A percentile compares a stretch with the other conserved stretches of the same genome.
Conservation (phyloP, 352 stramenopile species). For the Pythium phragmiticola region DNA sequence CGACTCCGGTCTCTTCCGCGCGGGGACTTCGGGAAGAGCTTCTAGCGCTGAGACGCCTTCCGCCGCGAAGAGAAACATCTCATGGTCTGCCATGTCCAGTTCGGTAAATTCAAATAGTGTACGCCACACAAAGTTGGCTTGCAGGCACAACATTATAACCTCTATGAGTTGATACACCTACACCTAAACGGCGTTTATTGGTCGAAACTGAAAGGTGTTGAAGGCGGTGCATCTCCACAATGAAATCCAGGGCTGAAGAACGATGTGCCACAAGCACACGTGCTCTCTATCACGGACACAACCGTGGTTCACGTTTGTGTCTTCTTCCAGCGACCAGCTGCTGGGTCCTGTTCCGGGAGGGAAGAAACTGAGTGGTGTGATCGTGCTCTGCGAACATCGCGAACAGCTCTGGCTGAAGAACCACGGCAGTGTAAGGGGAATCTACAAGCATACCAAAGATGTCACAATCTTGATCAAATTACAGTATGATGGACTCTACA, state of each 20-base stretch:
- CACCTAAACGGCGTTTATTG: neutral
- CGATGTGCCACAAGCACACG: constrained; percentile 1
- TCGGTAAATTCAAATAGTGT: constrained; percentile 5
- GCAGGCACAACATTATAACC: neutral
- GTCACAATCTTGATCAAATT: no score
- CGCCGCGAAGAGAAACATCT: constrained; percentile 13
- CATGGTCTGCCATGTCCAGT: neutral
- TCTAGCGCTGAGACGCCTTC: constrained; percentile 1
- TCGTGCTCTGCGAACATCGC: neutral
- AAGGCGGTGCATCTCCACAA: constrained; percentile 10
- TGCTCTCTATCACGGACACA: constrained; percentile 12
- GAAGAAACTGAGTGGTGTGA: neutral
- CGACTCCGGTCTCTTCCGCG: constrained; percentile 1
- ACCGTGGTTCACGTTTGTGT: neutral
- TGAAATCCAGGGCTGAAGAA: constrained; percentile 8
- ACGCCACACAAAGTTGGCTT: neutral
- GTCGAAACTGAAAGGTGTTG: constrained; percentile 10
- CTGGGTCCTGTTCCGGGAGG: neutral
- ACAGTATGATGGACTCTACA: no score
- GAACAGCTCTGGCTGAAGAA: neutral
- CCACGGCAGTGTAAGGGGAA: no score
- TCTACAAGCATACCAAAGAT: neutral
- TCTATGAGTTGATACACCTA: constrained; percentile 6
- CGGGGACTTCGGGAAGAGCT: neutral
- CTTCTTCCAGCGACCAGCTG: constrained; percentile 8